Base-by-base conservation (phyloP, 805 yeast genomes). In the Metschnikowia borealis region DNA sequence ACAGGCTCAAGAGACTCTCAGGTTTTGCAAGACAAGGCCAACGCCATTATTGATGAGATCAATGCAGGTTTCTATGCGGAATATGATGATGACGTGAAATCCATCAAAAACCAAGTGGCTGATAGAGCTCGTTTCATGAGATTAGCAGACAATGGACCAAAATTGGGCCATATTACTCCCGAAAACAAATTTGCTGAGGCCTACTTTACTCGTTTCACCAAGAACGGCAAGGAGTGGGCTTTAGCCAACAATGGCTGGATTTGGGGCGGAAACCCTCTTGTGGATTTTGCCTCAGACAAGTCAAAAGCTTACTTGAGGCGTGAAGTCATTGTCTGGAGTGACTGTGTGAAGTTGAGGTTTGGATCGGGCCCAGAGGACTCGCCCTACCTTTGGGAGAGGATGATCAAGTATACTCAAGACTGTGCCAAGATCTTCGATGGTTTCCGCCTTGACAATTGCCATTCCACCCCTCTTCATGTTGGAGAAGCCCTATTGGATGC, bases 231-330 rank as follows among this genome's bases (percentile, higher is more conserved):
- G 36, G 70, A 76, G 1, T 84, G 83, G 71, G 84, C 87, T 7
- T 71, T 92, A 52, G 98, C 96, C 3, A 94, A 94, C 63, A 92
- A 94, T 62, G 99, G 99, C 43, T 92, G 98, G 97, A 89, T 94
- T 50, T 92, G 99, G 99, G 91, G 89, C 47, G 97, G 96, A 10
- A 84, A 92, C 58, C 97, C 98, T 1, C 69, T 91, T 50, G 85
- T 89, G 2, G 98, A 92, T 69, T 92, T 92, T 77, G 99, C 98
- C 0, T 86, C 96, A 0, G 67, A 77, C 29, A 59, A 83, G 48
- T 82, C 96, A 5, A 85, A 81, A 62, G 91, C 95, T 3, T 92
- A 94, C 63, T 69, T 92, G 45, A 77, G 96, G 47, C 80, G 99
- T 63, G 97, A 92, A 66, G 96, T 92, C 11, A 90, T 92, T 57